Percentiles rank a stretch among this genome's conserved stretches.
Conservation (phyloP, 1,284 basidiomycete species). For the Psilocybe mexicana region DNA sequence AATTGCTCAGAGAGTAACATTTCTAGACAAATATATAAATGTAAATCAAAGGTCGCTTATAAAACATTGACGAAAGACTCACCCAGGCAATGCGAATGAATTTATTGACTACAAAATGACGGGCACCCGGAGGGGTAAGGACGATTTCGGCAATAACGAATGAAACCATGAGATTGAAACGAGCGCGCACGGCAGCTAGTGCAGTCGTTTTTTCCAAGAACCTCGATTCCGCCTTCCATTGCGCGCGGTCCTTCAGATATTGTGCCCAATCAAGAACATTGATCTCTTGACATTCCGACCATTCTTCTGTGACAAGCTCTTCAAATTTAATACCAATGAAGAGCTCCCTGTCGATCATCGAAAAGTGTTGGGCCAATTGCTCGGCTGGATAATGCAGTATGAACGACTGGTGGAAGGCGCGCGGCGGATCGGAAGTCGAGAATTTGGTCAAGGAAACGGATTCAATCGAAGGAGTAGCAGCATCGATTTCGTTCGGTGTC, state of each 20-base stretch:
- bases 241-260: conserved; percentile 75
- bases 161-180: conserved; percentile 86
- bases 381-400: conserved; percentile 61
- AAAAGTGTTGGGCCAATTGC: conserved; percentile 75
- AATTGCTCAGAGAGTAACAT: conserved; percentile 81
- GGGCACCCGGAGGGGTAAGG: conserved; percentile 64
- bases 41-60: not conserved
- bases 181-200: conserved; percentile 75
- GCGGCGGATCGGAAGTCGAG: conserved; percentile 33
- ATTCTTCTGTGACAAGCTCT: conserved; percentile 74
- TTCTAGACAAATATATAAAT: conserved; percentile 51
- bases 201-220: conserved; percentile 65
- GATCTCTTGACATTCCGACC: conserved; percentile 61
- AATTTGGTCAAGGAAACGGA: conserved; percentile 29
- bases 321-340: conserved; percentile 83
- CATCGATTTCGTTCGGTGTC: conserved; percentile 34
- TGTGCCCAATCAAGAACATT: conserved; percentile 83
- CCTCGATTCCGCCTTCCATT: conserved; percentile 65
- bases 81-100: conserved; percentile 89
- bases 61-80: conserved; percentile 30
- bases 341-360: conserved; percentile 86
- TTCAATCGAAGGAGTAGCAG: conserved; percentile 29
- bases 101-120: conserved; percentile 71
- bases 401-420: conserved; percentile 60
- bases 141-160: conserved; percentile 84